Conservation (phyloP, 73 alveolate genomes). For the Paramecium primaurelia region DNA sequence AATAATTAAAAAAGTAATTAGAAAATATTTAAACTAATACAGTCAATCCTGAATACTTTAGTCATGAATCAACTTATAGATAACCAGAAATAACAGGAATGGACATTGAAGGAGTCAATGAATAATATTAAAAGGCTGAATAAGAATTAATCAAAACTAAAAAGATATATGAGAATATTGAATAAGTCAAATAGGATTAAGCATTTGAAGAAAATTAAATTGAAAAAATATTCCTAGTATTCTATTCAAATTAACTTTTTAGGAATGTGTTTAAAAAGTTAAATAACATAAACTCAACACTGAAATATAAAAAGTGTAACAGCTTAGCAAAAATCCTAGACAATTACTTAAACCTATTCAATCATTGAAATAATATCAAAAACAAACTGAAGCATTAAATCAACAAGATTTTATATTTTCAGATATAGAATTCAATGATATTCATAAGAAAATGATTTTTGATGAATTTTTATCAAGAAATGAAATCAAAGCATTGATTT, state of each 20-base stretch:
- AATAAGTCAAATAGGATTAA: not conserved
- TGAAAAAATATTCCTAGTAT: conserved; percentile 32
- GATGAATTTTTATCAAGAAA: conserved; percentile 44
- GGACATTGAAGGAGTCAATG: conserved; percentile 30
- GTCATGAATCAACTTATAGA: not conserved
- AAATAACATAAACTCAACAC: not conserved
- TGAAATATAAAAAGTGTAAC: not conserved
- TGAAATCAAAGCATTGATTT: conserved; percentile 34
- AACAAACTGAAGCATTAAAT: not conserved
- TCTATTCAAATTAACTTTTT: not conserved
- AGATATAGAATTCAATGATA: conserved; percentile 20
- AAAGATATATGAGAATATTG: not conserved
- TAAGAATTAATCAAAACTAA: not conserved
- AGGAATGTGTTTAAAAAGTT: conserved; percentile 40
- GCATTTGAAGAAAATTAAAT: conserved; percentile 27
- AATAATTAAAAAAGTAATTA: not conserved
- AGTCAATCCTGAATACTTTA: not conserved
- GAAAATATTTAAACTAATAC: not conserved
- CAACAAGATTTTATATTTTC: not conserved
- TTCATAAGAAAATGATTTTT: conserved; percentile 35
- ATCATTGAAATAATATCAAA: conserved; percentile 10
- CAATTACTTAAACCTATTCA: not conserved
- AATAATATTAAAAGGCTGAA: not conserved
- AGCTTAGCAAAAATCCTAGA: not conserved
- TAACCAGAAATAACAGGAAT: not conserved